A percentile compares a stretch with the other conserved stretches of the same genome.
These are phyloP conservation scores for Magnolia officinalis DNA, from an alignment of 164 flowering plant species.

Conservation along the genomic window DNA sequence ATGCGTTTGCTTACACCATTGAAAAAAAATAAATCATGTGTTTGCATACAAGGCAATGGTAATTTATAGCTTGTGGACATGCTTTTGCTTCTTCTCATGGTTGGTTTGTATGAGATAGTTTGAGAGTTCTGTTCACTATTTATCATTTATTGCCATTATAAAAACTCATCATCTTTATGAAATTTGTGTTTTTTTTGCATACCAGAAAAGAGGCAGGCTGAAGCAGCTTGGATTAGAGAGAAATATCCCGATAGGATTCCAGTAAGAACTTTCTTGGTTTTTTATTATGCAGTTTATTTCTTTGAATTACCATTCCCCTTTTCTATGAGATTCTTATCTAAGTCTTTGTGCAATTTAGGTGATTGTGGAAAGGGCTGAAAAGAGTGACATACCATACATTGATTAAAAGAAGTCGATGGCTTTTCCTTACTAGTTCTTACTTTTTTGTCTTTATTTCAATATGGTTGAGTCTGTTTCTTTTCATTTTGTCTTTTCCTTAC, in stretches of 20 bases:
- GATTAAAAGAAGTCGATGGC: slow-evolving; percentile 81
- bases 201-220: slow-evolving; percentile 81
- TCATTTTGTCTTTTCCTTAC: neutral
- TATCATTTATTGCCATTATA: too few species aligned
- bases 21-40: too few species aligned
- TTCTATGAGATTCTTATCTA: neutral
- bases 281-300: neutral
- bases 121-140: too few species aligned
- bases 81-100: too few species aligned
- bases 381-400: slow-evolving; percentile 79
- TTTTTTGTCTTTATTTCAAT: neutral
- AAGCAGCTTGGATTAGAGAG: slow-evolving; percentile 80
- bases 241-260: slow-evolving; percentile 89
- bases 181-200: neutral
- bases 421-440: neutral
- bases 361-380: slow-evolving; percentile 84
- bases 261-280: slow-evolving; percentile 26
- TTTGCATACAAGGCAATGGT: too few species aligned
- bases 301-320: neutral
- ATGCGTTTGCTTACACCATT: too few species aligned
- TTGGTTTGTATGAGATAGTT: too few species aligned
- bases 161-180: neutral
- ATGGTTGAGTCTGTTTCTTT: neutral
- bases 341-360: slow-evolving; percentile 38
- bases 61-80: too few species aligned